Evolutionary conservation across 2,329 filamentous ascomycete genomes (phyloP).

Genomic region (Apiospora pterosperma): DNA sequence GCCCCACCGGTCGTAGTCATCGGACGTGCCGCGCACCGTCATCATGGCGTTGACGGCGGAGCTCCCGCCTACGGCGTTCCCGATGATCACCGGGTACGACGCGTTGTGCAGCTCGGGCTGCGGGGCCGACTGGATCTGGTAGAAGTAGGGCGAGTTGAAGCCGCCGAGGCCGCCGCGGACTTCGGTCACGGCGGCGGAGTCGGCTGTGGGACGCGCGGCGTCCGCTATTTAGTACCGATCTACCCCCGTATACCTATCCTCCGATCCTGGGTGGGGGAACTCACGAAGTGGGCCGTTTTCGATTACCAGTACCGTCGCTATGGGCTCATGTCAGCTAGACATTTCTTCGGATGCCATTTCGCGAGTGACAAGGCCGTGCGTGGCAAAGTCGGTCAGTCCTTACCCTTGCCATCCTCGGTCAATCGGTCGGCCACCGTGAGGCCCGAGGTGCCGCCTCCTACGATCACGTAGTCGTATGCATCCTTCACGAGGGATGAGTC

Average conservation of each 20-base stretch:
- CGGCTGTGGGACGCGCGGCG: too few species aligned
- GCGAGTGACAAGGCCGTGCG: not conserved
- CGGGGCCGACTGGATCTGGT: slow-evolving; percentile 12
- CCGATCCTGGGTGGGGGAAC: not conserved
- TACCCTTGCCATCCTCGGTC: slow-evolving; percentile 9
- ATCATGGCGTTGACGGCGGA: slow-evolving; percentile 35
- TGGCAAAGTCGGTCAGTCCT: too few species aligned
- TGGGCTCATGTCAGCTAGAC: not conserved
- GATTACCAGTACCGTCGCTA: slow-evolving; percentile 13
- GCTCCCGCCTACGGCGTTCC: slow-evolving; percentile 31
- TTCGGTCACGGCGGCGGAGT: not conserved
- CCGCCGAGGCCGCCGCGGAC: not conserved
- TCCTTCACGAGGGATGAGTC: slow-evolving; percentile 5
- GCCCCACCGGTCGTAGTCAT: slow-evolving; percentile 32
- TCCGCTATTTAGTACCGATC: not conserved
- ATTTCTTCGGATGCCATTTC: not conserved
- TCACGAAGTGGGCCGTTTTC: slow-evolving; percentile 6
- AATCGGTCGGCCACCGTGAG: slow-evolving; percentile 15
- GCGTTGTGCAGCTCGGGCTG: slow-evolving; percentile 21
- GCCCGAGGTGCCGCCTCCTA: slow-evolving; percentile 15
- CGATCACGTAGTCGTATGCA: slow-evolving; percentile 16
- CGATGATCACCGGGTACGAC: slow-evolving; percentile 15
- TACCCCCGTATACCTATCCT: not conserved
- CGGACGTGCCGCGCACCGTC: slow-evolving; percentile 26
- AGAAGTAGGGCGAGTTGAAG: slow-evolving; percentile 1